Evolutionary conservation across 2,329 filamentous ascomycete genomes (phyloP), one percentile per base, ranked within the genome.

Genomic region (Fusarium devonianum): DNA sequence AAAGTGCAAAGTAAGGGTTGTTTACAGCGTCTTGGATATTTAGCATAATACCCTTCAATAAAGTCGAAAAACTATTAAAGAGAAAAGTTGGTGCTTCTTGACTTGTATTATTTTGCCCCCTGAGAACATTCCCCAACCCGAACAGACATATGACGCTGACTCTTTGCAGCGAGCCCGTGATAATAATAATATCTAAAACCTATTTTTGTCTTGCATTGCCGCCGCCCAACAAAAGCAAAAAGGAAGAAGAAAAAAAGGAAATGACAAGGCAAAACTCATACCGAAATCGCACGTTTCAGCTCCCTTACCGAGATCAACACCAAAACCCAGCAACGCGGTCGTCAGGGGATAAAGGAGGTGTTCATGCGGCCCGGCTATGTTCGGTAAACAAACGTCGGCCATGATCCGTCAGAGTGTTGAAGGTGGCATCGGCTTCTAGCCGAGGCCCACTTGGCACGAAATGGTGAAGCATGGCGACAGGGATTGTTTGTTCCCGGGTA

Each of bases 301-400:
- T 10, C 23, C 7, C 10, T 4, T 26, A 26, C 11, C 17, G 29
- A 14, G 12, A 29, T 18, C 6, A 16, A 21, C 29, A 28, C 29
- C 18, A n/a, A 23, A n/a, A 29, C 39, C 39, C 38, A 43, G 19
- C 21, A 34, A 49, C 39, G 43, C 16, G 36, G 43, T 37, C 50
- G 33, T 37, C 62, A 53, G 39, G 62, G 53, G 37, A 52, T 52
- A 45, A 37, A 42, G 48, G 49, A 49, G 46, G 52, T 30, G 58
- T 59, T 57, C 49, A 56, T 64, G 56, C 49, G 33, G 43, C 47
- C 49, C 62, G 60, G 56, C 44, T 52, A 51, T 44, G 40, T 44
- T 65, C 60, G 60, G 62, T 40, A 26, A 62, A 65, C 57, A 38
- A 62, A 65, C 57, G 36, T 35, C 44, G 45, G 60, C 50, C 30